A percentile compares a stretch with the other conserved stretches of the same genome.
Conservation (phyloP, 768 basidiomycete species). For the Termitomyces sp. region DNA sequence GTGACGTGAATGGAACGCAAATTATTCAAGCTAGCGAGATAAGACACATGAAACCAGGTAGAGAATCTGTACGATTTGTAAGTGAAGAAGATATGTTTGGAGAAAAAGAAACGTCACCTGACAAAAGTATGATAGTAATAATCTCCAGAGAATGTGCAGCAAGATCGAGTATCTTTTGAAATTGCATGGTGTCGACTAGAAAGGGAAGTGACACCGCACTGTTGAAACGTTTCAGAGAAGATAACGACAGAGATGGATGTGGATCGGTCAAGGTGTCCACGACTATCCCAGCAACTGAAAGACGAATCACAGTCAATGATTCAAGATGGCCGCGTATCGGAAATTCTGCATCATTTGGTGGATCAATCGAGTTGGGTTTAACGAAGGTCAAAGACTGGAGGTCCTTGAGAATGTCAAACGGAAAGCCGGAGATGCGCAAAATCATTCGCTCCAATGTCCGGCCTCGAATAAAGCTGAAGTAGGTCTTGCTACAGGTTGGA, state of each 20-base stretch:
- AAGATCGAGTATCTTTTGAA: not conserved
- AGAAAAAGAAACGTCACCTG: not conserved
- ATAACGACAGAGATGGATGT: conserved; percentile 1
- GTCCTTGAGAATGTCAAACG: conserved; percentile 1
- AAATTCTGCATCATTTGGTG: not conserved
- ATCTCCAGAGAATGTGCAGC: not conserved
- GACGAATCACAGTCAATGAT: not conserved
- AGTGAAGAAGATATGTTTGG: not conserved
- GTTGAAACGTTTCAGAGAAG: conserved; percentile 5
- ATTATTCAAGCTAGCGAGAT: not conserved
- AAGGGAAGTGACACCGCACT: not conserved
- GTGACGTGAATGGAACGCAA: conserved; percentile 1
- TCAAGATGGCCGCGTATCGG: not conserved
- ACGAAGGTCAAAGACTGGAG: not conserved
- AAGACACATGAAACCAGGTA: not conserved
- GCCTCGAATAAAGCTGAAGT: not conserved
- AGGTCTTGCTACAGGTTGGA: not conserved
- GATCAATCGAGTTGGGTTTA: not conserved
- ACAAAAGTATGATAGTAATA: not conserved
- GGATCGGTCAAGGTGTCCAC: not conserved
- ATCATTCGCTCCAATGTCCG: not conserved
- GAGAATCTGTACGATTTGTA: not conserved
- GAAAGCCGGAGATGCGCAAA: not conserved
- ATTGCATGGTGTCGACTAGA: not conserved
- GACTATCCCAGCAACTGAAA: not conserved